These are phyloP conservation scores for Cytospora piceae DNA, from an alignment of 2,329 filamentous ascomycete species.

Conservation along the genomic window DNA sequence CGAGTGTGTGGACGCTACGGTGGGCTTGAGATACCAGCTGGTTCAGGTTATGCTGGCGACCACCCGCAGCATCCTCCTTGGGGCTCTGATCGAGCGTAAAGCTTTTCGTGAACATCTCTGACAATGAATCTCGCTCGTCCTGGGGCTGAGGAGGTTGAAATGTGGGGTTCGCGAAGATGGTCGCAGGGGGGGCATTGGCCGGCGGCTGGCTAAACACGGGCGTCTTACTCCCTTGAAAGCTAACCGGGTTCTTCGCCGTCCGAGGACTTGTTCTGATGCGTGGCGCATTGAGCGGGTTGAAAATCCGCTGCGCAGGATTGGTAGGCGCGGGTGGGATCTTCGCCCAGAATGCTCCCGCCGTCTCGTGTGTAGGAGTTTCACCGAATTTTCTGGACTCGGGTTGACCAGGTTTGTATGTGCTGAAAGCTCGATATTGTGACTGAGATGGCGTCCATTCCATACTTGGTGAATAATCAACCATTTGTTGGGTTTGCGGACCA, in stretches of 20 bases:
- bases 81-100: slow-evolving; percentile 42
- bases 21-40: neutral
- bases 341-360: slow-evolving; percentile 66
- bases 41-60: neutral
- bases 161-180: slow-evolving; percentile 59
- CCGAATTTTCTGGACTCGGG: slow-evolving; percentile 49
- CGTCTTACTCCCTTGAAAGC: slow-evolving; percentile 50
- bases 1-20: neutral
- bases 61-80: neutral
- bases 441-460: slow-evolving; percentile 77
- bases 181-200: slow-evolving; percentile 19
- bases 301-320: slow-evolving; percentile 63
- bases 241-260: slow-evolving; percentile 48
- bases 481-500: slow-evolving; percentile 16
- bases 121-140: slow-evolving; percentile 48
- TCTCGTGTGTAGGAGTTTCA: slow-evolving; percentile 48
- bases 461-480: slow-evolving; percentile 52
- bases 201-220: slow-evolving; percentile 21
- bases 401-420: slow-evolving; percentile 46
- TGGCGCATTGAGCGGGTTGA: slow-evolving; percentile 64
- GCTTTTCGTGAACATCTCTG: slow-evolving; percentile 49
- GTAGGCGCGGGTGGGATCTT: slow-evolving; percentile 71
- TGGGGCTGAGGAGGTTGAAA: slow-evolving; percentile 57
- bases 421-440: slow-evolving; percentile 60
- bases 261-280: slow-evolving; percentile 52